Conservation (phyloP, 1,284 basidiomycete genomes). For the Somion occarium region DNA sequence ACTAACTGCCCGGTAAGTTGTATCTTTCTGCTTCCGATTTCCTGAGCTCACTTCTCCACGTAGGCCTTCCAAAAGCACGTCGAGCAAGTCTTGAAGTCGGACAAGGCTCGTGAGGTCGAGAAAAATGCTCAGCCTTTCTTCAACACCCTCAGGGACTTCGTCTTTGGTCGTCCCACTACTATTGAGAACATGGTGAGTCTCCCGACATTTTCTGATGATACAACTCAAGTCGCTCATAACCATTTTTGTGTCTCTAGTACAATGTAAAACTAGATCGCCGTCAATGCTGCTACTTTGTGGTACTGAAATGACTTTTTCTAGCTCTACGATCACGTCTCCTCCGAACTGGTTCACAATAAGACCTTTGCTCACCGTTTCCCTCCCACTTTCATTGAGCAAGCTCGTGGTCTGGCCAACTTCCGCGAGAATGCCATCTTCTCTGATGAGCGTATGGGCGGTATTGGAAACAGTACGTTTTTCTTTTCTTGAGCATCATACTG, state of each 20-base stretch:
- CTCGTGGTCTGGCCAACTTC: constrained; percentile 67
- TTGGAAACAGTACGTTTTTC: constrained; percentile 61
- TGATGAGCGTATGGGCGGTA: constrained; percentile 50
- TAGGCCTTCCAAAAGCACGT: constrained; percentile 64
- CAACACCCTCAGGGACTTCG: constrained; percentile 53
- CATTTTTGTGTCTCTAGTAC: constrained; percentile 39
- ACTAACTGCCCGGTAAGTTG: constrained; percentile 77
- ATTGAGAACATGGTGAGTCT: constrained; percentile 65
- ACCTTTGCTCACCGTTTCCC: constrained; percentile 71
- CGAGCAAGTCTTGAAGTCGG: constrained; percentile 50
- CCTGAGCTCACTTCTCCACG: constrained; percentile 30
- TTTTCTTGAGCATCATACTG: not conserved
- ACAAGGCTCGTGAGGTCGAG: constrained; percentile 57
- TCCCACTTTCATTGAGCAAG: constrained; percentile 64
- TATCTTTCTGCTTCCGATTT: constrained; percentile 41
- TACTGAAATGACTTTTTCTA: constrained; percentile 21
- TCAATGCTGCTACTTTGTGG: not conserved
- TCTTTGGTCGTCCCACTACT: constrained; percentile 63
- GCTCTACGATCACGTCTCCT: constrained; percentile 76
- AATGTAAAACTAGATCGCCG: constrained; percentile 58
- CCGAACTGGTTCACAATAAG: constrained; percentile 74
- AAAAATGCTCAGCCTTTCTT: constrained; percentile 63
- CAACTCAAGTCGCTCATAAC: not conserved
- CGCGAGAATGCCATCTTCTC: constrained; percentile 79
- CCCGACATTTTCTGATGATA: constrained; percentile 2